phyloP scores from a whole-genome alignment of 2,329 filamentous ascomycete species.

The Colletotrichum orchidophilum region DNA sequence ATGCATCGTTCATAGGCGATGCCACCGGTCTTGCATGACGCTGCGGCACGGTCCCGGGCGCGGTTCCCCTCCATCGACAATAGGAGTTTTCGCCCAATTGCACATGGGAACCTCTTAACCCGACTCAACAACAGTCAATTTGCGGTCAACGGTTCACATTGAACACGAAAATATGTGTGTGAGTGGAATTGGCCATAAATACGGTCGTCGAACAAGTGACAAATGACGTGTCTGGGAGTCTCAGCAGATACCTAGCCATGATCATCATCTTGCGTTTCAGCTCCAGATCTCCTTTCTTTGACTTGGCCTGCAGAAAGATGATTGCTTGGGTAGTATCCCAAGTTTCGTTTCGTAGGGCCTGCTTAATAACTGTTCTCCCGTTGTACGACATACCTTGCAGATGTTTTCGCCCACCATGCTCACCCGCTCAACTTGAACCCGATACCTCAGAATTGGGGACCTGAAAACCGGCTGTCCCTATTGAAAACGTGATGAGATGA shows the following conservation, averaged over 20 bases:
- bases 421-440: neutral
- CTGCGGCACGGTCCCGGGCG: neutral
- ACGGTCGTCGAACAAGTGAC: neutral
- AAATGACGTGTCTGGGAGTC: neutral
- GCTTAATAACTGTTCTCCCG: neutral
- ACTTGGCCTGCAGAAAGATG: neutral
- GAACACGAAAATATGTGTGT: neutral
- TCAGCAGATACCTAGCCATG: neutral
- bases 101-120: neutral
- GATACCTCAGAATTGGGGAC: neutral
- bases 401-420: conserved; percentile 1
- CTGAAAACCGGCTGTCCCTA: neutral
- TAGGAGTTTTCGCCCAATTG: neutral
- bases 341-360: neutral
- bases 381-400: conserved; percentile 3
- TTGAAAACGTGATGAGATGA: neutral
- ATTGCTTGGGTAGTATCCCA: neutral
- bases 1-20: conserved; percentile 13
- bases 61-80: neutral
- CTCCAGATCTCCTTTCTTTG: neutral
- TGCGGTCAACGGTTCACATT: neutral
- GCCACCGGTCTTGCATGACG: neutral
- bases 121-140: neutral
- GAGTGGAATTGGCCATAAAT: neutral
- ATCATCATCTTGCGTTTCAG: neutral